These are phyloP conservation scores for Jamesozyma jinghongensis DNA, from an alignment of 805 yeast genomes.

Conservation along the genomic window DNA sequence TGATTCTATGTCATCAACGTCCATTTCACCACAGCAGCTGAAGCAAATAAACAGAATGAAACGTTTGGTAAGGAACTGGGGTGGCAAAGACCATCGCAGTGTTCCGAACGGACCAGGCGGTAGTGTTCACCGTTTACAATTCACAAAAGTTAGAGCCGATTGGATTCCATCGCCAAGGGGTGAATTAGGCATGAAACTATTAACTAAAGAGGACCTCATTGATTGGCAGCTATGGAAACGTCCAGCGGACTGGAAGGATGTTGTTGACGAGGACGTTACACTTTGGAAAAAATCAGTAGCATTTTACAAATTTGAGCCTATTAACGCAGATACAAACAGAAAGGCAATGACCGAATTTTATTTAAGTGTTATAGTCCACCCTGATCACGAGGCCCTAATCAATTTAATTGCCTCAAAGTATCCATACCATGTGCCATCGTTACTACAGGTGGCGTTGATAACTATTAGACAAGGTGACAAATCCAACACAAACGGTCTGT, in stretches of 20 bases:
- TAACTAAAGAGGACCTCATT: constrained; percentile 34
- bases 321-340: constrained; percentile 29
- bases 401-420: constrained; percentile 41
- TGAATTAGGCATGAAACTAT: constrained; percentile 52
- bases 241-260: constrained; percentile 43
- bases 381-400: constrained; percentile 69
- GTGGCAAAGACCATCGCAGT: constrained; percentile 63
- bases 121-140: constrained; percentile 51
- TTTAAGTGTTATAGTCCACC: constrained; percentile 57
- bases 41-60: constrained; percentile 47
- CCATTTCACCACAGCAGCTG: constrained; percentile 59
- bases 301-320: constrained; percentile 46
- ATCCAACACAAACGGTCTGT: constrained; percentile 55
- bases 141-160: constrained; percentile 69
- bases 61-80: constrained; percentile 68
- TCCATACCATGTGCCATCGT: constrained; percentile 71
- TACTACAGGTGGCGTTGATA: constrained; percentile 71
- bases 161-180: constrained; percentile 66
- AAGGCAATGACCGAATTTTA: constrained; percentile 42
- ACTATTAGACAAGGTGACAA: constrained; percentile 69
- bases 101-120: constrained; percentile 53
- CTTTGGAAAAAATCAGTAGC: constrained; percentile 36
- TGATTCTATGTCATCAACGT: constrained; percentile 60
- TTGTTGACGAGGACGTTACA: constrained; percentile 34
- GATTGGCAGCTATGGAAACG: constrained; percentile 31